Evolutionary conservation across 1,284 basidiomycete genomes (phyloP).

Genomic region (Rhodotorula sp.): DNA sequence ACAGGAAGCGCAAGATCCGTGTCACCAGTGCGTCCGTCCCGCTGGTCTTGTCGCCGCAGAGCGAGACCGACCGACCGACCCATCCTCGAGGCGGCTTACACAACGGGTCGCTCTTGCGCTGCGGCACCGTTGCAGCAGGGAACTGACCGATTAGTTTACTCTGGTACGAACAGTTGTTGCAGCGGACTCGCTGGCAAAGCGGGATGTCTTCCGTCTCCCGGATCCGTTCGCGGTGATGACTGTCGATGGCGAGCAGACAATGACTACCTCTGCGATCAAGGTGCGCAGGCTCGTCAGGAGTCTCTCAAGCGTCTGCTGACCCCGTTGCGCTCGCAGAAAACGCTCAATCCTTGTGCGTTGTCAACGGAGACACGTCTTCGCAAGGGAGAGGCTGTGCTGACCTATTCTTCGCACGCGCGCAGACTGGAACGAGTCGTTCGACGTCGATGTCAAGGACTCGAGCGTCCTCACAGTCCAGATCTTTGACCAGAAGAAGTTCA

Average conservation of each 20-base stretch:
- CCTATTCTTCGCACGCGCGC: not conserved
- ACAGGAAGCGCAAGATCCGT: constrained; percentile 31
- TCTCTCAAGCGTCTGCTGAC: not conserved
- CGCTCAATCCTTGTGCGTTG: constrained; percentile 66
- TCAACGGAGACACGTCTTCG: not conserved
- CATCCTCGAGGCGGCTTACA: not conserved
- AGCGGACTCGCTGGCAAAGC: constrained; percentile 81
- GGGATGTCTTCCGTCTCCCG: constrained; percentile 85
- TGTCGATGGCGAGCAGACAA: constrained; percentile 89
- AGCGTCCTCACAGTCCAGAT: constrained; percentile 91
- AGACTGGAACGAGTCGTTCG: constrained; percentile 89
- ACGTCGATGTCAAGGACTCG: constrained; percentile 82
- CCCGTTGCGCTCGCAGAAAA: constrained; percentile 54
- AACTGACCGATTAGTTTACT: not conserved
- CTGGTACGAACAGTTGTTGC: constrained; percentile 65
- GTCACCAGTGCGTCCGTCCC: constrained; percentile 26
- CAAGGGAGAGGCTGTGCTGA: not conserved
- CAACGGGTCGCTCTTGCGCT: not conserved
- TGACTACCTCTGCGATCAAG: constrained; percentile 85
- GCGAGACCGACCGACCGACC: constrained; percentile 2
- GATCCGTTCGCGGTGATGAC: constrained; percentile 94
- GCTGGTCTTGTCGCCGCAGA: not conserved
- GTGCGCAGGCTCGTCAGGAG: constrained; percentile 26
- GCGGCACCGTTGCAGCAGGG: not conserved
- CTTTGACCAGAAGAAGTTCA: constrained; percentile 96